Evolutionary conservation across 2,329 filamentous ascomycete species (phyloP).

Genomic region (Endothia cerciana): DNA sequence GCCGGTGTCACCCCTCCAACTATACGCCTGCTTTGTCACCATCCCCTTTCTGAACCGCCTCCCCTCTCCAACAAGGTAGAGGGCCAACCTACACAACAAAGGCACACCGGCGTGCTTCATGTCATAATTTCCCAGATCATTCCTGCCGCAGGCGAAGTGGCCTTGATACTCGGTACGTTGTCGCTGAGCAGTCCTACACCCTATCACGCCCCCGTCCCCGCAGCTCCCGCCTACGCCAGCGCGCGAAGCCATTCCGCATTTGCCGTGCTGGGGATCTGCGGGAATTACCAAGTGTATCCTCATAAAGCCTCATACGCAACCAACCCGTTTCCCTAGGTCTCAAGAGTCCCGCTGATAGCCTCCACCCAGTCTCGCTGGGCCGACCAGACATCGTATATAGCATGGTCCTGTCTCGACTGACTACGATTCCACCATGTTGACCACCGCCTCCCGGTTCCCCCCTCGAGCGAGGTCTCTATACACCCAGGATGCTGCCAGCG

Average conservation of each 20-base stretch:
- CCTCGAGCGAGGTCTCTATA: conserved; percentile 36
- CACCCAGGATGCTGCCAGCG: conserved; percentile 27
- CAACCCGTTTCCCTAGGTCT: neutral
- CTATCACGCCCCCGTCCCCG: too few relatives aligned
- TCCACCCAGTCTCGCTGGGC: neutral
- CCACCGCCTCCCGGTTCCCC: conserved; percentile 36
- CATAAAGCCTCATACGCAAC: neutral
- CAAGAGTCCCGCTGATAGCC: neutral
- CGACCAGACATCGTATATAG: neutral
- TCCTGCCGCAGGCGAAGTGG: too few relatives aligned
- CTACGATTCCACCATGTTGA: conserved; percentile 39
- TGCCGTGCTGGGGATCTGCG: neutral
- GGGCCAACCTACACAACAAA: too few relatives aligned
- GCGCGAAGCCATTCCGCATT: neutral
- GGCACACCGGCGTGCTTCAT: too few relatives aligned
- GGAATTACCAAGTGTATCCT: neutral
- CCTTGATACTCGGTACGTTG: too few relatives aligned
- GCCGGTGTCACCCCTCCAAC: neutral
- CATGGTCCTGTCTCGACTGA: conserved; percentile 11
- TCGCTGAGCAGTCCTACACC: too few relatives aligned
- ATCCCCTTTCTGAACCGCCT: too few relatives aligned
- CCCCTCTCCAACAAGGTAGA: too few relatives aligned
- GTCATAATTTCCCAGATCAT: too few relatives aligned
- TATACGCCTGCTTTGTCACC: too few relatives aligned
- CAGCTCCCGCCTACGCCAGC: neutral